Evolutionary conservation across 306 rosid genomes (phyloP).

Genomic region (Sechiopsis laciniata): DNA sequence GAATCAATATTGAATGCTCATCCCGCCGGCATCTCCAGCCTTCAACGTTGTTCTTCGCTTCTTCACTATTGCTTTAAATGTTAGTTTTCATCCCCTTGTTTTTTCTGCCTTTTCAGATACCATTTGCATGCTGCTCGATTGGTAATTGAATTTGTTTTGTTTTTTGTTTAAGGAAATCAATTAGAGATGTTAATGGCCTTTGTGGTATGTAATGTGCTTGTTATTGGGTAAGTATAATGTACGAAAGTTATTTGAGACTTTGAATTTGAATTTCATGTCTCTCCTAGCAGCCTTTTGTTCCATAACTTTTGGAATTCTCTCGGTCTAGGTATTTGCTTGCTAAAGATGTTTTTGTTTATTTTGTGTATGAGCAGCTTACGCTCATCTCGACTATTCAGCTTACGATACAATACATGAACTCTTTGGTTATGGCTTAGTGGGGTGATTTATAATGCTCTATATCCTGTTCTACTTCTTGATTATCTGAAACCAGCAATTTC

Average conservation of each 20-base stretch:
- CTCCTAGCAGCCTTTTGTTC: neutral
- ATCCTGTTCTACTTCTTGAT: constrained; percentile 54
- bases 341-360: neutral
- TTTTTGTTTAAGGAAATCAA: neutral
- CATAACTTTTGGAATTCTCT: neutral
- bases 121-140: neutral
- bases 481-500: constrained; percentile 55
- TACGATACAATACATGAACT: too few relatives aligned
- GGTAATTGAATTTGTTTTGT: neutral
- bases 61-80: neutral
- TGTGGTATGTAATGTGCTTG: neutral
- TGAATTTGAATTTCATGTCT: neutral
- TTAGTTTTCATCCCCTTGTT: neutral
- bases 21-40: neutral
- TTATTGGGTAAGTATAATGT: neutral
- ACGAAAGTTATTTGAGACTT: neutral
- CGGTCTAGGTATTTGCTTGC: neutral
- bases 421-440: constrained; percentile 75
- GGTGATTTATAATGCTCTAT: constrained; percentile 62
- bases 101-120: neutral
- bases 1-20: neutral
- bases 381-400: too few relatives aligned
- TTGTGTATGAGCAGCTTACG: too few relatives aligned
- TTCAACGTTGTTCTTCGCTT: neutral
- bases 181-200: neutral